Evolutionary conservation across 306 rosid species (phyloP).

Genomic region (Prinsepia uniflora): DNA sequence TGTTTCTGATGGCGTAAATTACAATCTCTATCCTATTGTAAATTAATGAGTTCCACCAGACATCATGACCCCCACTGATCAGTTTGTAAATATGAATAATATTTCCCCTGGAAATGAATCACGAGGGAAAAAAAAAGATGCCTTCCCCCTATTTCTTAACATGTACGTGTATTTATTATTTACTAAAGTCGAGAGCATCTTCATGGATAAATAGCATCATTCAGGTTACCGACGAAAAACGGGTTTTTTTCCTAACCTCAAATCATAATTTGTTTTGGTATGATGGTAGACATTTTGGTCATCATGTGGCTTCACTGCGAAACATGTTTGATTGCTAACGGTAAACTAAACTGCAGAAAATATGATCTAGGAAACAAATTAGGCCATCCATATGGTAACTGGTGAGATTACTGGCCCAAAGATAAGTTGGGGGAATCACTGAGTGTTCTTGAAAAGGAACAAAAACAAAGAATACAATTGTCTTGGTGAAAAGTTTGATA

Average conservation of each 20-base stretch:
- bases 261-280: too few species aligned
- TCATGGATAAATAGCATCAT: too few species aligned
- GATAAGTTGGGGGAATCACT: neutral
- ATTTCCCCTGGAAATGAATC: neutral
- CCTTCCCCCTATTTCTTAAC: neutral
- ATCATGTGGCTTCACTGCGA: too few species aligned
- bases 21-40: too few species aligned
- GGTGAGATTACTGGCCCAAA: neutral
- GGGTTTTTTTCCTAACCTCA: too few species aligned
- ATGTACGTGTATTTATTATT: neutral
- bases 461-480: neutral
- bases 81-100: constrained; percentile 15
- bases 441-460: neutral
- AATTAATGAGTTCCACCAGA: too few species aligned
- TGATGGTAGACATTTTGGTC: too few species aligned
- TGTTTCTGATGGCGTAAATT: too few species aligned
- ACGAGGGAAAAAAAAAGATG: neutral
- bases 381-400: neutral
- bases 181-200: too few species aligned
- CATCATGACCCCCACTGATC: too few species aligned
- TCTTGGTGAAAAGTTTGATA: neutral
- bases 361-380: neutral
- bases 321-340: too few species aligned
- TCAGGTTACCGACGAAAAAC: too few species aligned
- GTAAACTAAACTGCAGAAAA: neutral